Conservation (phyloP, 2,329 filamentous ascomycete genomes). For the Colletotrichum magnum region DNA sequence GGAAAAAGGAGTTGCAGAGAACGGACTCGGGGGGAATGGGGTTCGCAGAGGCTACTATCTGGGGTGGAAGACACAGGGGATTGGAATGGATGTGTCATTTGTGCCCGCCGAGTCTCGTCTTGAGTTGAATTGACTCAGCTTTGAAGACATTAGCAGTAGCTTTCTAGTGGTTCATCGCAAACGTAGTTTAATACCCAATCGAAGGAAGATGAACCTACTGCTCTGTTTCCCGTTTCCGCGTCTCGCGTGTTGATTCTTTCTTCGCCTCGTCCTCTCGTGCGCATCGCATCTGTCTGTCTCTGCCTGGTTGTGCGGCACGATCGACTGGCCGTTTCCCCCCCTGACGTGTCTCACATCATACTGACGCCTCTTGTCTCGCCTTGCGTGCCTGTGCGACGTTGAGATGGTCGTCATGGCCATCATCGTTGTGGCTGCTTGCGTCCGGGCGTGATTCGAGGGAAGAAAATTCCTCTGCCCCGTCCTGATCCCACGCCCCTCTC, state of each 20-base stretch:
- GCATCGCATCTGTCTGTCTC: background rate
- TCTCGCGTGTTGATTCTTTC: background rate
- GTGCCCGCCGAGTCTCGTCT: constrained; percentile 11
- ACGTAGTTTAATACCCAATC: constrained; percentile 38
- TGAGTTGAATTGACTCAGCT: constrained; percentile 11
- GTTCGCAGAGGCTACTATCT: constrained; percentile 5
- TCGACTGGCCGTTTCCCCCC: constrained; percentile 1
- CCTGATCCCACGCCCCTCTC: no score
- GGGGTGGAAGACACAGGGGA: background rate
- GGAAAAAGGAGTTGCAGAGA: constrained; percentile 11
- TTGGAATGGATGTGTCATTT: constrained; percentile 2
- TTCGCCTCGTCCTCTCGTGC: background rate
- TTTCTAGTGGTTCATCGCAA: constrained; percentile 13
- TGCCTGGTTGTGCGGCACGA: constrained; percentile 4
- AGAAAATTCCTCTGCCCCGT: no score
- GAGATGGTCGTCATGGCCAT: constrained; percentile 18
- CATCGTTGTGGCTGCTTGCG: constrained; percentile 15
- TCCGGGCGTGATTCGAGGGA: background rate
- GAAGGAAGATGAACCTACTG: constrained; percentile 7
- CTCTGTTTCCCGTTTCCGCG: background rate
- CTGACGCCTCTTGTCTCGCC: constrained; percentile 16
- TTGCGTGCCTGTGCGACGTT: constrained; percentile 22
- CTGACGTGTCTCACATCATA: constrained; percentile 13
- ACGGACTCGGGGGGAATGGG: background rate
- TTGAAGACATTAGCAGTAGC: constrained; percentile 25